Base-by-base conservation (phyloP, 1,139 yeast species). In the Tardiomyces depauwii region DNA sequence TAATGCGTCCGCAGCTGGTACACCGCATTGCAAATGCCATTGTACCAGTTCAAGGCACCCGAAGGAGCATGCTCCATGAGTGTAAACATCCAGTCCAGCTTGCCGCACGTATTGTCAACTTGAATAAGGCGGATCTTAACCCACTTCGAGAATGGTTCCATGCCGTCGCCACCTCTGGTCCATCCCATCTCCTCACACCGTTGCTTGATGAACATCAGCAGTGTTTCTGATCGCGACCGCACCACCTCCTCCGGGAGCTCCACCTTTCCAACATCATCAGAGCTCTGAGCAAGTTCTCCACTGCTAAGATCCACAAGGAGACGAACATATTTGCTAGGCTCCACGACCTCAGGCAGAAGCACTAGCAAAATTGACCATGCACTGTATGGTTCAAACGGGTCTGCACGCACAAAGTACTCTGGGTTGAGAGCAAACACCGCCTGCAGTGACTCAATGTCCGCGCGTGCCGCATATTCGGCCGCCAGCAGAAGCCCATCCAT, bases 321-420 rank as follows among this genome's bases (percentile, higher is more conserved):
- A 21, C 41, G 32, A 2, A 45, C 42, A 33, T 41, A 25, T 27
- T 12, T 3, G 19, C 14, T 10, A 28, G 44, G 18, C 40, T 45
- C 5, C 38, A 25, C 44, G 10, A 49, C 45, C 39, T 51, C 54
- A 6, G 55, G 55, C 40, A 42, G 47, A 7, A 51, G 44, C 13
- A 53, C 51, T 2, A 52, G 27, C 2, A 43, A 14, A 19, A 52
- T 43, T 1, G 53, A 49, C 44, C 45, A 50, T 6, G 55, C 54
- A 14, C 54, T 51, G 5, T 42, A 27, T 6, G 53, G 40, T 16
- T 49, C 53, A 23, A 36, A 45, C 13, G 50, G 50, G 4, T 21
- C 25, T 5, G 25, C 25, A 5, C 25, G 25, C 25, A 21, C 25
- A 21, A 21, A 21, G 7, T 21, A 21, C 7, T 21, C 25, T 7